Evolutionary conservation across 2,329 filamentous ascomycete species (phyloP).

Genomic region (Phaeomoniella chlamydospora): DNA sequence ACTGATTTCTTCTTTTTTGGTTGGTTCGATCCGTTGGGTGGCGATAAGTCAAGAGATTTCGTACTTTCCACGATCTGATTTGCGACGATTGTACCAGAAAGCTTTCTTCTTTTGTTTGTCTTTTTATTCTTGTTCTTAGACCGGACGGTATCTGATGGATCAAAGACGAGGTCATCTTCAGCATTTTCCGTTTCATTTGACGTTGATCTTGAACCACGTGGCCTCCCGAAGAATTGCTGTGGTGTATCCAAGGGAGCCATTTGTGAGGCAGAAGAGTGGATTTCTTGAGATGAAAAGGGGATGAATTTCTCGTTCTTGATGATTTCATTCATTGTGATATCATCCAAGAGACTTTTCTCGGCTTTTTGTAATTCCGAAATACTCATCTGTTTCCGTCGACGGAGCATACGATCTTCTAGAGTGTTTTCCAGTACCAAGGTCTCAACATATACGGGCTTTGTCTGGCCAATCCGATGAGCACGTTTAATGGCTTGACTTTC

Average conservation of each 20-base stretch:
- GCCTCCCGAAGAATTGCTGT: slow-evolving; percentile 28
- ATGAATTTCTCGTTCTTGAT: slow-evolving; percentile 42
- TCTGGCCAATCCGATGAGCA: slow-evolving; percentile 76
- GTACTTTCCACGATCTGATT: too few relatives aligned
- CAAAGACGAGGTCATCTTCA: slow-evolving; percentile 5
- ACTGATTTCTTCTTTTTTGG: too few relatives aligned
- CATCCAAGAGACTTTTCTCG: slow-evolving; percentile 43
- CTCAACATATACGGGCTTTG: slow-evolving; percentile 64
- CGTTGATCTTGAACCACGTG: too few relatives aligned
- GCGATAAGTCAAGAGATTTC: too few relatives aligned
- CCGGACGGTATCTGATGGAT: slow-evolving; percentile 4
- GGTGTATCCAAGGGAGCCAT: slow-evolving; percentile 25
- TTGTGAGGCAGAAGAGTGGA: slow-evolving; percentile 18
- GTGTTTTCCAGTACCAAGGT: slow-evolving; percentile 68
- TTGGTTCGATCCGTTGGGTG: too few relatives aligned
- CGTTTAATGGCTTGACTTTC: slow-evolving; percentile 87
- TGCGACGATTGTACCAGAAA: too few relatives aligned
- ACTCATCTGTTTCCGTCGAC: slow-evolving; percentile 61
- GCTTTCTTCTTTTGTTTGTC: too few relatives aligned
- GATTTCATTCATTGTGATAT: slow-evolving; percentile 41
- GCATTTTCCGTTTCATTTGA: slow-evolving; percentile 2
- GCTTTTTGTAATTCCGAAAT: slow-evolving; percentile 35
- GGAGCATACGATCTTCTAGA: slow-evolving; percentile 72
- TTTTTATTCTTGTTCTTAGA: too few relatives aligned
- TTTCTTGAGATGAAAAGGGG: slow-evolving; percentile 19